These are phyloP conservation scores for Chrysochromulina parva DNA, from an alignment of 78 protist species.

Conservation along the genomic window DNA sequence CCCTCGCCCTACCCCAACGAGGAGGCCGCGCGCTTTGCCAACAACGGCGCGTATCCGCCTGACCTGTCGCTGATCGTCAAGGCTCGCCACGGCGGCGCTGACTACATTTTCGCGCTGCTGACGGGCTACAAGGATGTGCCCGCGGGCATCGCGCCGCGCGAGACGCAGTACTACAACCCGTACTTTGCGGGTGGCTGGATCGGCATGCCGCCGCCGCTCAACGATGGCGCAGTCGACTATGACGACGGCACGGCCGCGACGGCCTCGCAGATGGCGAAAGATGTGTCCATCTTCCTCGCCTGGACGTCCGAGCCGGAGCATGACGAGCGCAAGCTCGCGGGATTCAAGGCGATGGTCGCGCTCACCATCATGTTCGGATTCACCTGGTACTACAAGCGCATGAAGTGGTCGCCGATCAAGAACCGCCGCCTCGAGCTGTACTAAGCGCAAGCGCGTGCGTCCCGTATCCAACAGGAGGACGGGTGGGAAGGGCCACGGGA, in stretches of 20 bases:
- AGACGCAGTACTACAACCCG: conserved; percentile 82
- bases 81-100: conserved; percentile 63
- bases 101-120: conserved; percentile 87
- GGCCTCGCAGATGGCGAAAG: conserved; percentile 91
- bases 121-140: conserved; percentile 84
- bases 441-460: neutral
- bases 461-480: too few species aligned
- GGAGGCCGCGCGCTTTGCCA: conserved; percentile 78
- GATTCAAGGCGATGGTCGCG: conserved; percentile 35
- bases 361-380: conserved; percentile 11
- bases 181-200: conserved; percentile 89
- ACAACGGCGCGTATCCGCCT: conserved; percentile 89
- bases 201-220: conserved; percentile 79
- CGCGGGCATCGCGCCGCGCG: conserved; percentile 73
- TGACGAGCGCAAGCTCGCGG: conserved; percentile 81
- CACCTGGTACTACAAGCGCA: conserved; percentile 52
- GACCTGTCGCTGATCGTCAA: conserved; percentile 82
- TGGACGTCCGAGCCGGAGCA: conserved; percentile 88
- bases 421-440: conserved; percentile 27
- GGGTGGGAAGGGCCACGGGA: too few species aligned
- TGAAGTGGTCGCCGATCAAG: conserved; percentile 55
- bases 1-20: conserved; percentile 85
- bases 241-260: conserved; percentile 89
- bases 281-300: conserved; percentile 82
- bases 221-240: conserved; percentile 76